These are phyloP conservation scores for Chlamydomonas sp. DNA, from an alignment of 139 green algal genomes.

Conservation along the genomic window DNA sequence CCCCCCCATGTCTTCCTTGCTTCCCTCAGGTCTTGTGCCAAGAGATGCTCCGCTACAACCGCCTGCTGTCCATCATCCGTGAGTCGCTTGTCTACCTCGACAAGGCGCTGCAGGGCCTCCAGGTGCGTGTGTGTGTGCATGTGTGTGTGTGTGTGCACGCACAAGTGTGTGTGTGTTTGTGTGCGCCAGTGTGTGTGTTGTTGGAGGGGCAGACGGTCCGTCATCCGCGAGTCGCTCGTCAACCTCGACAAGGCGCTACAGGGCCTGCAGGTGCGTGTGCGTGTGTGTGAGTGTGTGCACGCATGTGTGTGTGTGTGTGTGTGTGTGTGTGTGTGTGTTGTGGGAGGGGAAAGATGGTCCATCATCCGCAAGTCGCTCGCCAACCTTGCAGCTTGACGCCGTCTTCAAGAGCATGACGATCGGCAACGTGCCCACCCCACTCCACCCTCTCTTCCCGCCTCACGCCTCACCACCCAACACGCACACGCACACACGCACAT, in stretches of 20 bases:
- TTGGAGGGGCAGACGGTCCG: background rate
- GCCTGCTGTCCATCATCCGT: conserved; percentile 46
- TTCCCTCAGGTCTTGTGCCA: conserved; percentile 38
- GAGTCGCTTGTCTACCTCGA: conserved; percentile 44
- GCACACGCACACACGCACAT: too few relatives aligned
- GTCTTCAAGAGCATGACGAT: too few relatives aligned
- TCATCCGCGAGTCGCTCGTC: conserved; percentile 45
- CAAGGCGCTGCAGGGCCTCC: conserved; percentile 50
- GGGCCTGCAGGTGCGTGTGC: conserved; percentile 48
- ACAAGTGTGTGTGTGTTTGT: background rate
- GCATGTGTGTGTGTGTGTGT: background rate
- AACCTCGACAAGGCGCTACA: conserved; percentile 47
- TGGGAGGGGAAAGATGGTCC: background rate
- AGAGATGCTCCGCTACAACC: conserved; percentile 73
- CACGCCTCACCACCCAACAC: too few relatives aligned
- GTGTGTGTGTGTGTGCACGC: background rate
- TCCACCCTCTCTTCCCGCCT: too few relatives aligned
- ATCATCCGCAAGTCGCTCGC: conserved; percentile 46
- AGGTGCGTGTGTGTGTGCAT: conserved; percentile 48
- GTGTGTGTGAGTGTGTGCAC: background rate
- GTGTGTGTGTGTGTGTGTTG: too few relatives aligned
- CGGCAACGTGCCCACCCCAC: too few relatives aligned
- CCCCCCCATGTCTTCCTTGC: background rate
- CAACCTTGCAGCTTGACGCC: conserved; percentile 38
- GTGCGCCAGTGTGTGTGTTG: too few relatives aligned